Base-by-base conservation (phyloP, 495 filamentous ascomycete genomes). In the Podospora didyma region DNA sequence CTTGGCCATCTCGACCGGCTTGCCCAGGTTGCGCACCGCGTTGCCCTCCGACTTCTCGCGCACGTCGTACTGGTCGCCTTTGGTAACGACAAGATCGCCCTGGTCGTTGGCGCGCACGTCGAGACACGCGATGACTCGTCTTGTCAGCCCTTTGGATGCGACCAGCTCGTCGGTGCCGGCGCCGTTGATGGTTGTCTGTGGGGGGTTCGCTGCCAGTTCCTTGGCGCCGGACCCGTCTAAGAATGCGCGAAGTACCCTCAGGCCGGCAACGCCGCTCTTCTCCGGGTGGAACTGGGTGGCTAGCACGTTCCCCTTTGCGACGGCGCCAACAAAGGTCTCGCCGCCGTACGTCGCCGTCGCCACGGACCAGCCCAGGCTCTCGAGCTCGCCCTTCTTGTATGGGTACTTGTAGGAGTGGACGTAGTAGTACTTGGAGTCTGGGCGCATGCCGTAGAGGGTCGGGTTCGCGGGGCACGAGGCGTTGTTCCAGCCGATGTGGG, bases 61-160 rank as follows among this genome's bases (percentile, higher is more conserved):
- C n/a, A 98, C 94, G 65, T 98, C 94, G 73, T 98, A 98, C 65
- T 97, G 94, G 68, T 98, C 94, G 9, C 94, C 94, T 73, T 98
- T 98, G 5, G 94, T 98, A 16, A 98, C 94, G 0, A 98, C 95
- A 17, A 98, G 74, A 70, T 97, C 95, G 5, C 95, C 95, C 47
- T 88, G 77, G 69, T 98, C 95, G 68, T 98, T 97, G n/a, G 94
- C 83, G 9, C 94, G 88, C 26, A 98, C 94, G 68, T 98, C 94
- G 16, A 98, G 82, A 65, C 94, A 98, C 3, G 95, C 94, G 66
- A 98, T 97, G 9, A 98, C 83, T 49, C 94, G 80, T 50, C 89
- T 78, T 14, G 95, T 98, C 49, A 97, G 74, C 0, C 94, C 95
- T 22, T 77, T 69, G n/a, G 67, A 63, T 7, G 54, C 44, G n/a